Percentiles rank a stretch among this genome's conserved stretches.
Evolutionary conservation across 2,329 filamentous ascomycete species (phyloP).

Genomic region (Cercospora janseana): DNA sequence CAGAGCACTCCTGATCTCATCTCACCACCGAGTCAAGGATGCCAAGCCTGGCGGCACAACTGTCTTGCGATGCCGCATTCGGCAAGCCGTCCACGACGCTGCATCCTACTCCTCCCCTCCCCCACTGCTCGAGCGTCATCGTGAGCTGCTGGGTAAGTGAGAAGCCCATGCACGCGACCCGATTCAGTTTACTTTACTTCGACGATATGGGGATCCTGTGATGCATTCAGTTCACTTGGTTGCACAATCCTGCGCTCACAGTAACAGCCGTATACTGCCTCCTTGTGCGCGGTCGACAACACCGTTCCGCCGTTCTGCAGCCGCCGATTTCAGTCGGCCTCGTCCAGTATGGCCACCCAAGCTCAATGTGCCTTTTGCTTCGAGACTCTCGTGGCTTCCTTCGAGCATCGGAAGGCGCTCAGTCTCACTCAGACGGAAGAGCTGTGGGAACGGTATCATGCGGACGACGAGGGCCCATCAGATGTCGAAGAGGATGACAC

Average conservation of each 20-base stretch:
- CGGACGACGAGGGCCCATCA: slow-evolving; percentile 40
- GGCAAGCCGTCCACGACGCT: slow-evolving; percentile 1
- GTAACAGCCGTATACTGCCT: not conserved
- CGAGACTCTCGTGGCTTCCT: slow-evolving; percentile 74
- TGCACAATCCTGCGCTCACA: not conserved
- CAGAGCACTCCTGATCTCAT: too few relatives aligned
- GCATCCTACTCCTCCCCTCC: too few relatives aligned
- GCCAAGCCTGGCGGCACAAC: not conserved
- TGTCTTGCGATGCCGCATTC: not conserved
- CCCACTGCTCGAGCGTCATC: slow-evolving; percentile 2
- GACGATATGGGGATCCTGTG: too few relatives aligned
- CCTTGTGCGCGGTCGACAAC: not conserved
- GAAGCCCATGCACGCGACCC: too few relatives aligned
- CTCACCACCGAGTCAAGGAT: too few relatives aligned
- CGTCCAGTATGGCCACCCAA: slow-evolving; percentile 68
- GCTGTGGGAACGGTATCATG: slow-evolving; percentile 60
- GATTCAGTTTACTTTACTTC: too few relatives aligned
- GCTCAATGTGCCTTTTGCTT: slow-evolving; percentile 93
- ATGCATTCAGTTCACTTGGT: not conserved
- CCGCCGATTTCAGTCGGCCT: not conserved
- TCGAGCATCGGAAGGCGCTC: slow-evolving; percentile 67
- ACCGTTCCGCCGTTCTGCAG: too few relatives aligned
- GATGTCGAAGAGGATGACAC: slow-evolving; percentile 30
- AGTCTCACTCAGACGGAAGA: slow-evolving; percentile 67
- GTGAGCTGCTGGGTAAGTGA: too few relatives aligned